These are phyloP conservation scores for Pelargonium myrrhifolium DNA, from an alignment of 441 rosid species.

Conservation along the genomic window DNA sequence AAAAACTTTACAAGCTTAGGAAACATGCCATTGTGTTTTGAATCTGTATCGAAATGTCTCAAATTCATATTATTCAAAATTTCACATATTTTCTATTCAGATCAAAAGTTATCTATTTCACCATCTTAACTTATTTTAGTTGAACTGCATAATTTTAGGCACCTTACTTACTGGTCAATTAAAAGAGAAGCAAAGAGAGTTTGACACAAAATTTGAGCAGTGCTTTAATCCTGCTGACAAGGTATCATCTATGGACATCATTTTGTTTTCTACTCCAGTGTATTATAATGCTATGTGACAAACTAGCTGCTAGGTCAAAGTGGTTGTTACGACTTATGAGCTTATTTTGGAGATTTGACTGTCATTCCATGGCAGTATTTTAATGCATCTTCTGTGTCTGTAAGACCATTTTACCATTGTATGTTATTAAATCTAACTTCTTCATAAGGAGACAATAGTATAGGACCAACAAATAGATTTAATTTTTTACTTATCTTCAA, in stretches of 20 bases:
- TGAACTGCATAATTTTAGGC: constrained; percentile 35
- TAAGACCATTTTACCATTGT: too few relatives aligned
- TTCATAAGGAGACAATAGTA: too few relatives aligned
- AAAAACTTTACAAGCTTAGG: background rate
- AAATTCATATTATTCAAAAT: background rate
- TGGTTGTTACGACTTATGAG: too few relatives aligned
- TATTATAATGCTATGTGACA: constrained; percentile 8
- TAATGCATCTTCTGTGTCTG: too few relatives aligned
- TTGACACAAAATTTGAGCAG: constrained; percentile 57
- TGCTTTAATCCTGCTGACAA: constrained; percentile 54
- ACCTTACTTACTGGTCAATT: constrained; percentile 47
- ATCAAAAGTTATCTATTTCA: background rate
- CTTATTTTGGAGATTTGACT: too few relatives aligned
- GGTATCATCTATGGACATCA: constrained; percentile 35
- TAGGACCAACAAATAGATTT: too few relatives aligned
- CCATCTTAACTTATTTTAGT: constrained; percentile 5
- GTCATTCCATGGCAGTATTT: too few relatives aligned
- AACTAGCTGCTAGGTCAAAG: background rate
- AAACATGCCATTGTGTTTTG: background rate
- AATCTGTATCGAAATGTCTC: background rate
- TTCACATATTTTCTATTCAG: background rate
- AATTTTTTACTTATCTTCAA: too few relatives aligned
- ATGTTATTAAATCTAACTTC: too few relatives aligned
- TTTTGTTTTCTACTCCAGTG: constrained; percentile 8
- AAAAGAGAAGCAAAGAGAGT: constrained; percentile 52